Base-by-base conservation (phyloP, 495 filamentous ascomycete species). In the Glonium stellatum region DNA sequence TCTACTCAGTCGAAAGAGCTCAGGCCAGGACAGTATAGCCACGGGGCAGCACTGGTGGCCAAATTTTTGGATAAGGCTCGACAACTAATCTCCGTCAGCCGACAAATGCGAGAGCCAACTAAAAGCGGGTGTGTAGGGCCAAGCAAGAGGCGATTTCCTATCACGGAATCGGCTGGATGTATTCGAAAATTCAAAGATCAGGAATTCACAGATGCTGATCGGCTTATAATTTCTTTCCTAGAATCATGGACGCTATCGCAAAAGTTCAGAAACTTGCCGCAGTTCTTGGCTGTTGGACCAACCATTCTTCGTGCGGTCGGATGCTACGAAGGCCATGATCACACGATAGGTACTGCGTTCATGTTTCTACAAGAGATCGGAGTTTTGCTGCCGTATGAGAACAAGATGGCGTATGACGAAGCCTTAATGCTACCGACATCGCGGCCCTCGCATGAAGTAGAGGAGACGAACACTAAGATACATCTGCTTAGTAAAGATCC, bases 311-410 rank as follows among this genome's bases (percentile, higher is more conserved):
- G 88, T 15, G 81, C 85, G 0, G 79, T 84, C 4, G 82, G 80
- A 3, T 79, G 86, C 66, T 97, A 97, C 69, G 73, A 75, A 27
- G 79, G 80, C 3, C 71, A 48, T n/a, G 18, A 18, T 12, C 18
- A 11, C 19, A 23, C 47, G 10, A 18, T 21, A 46, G 44, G 8
- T 1, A 82, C 81, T 4, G 87, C 79, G 6, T 85, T 80, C 68
- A 77, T 86, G 9, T 88, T 96, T 58, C 71, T 97, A 35, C 87
- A 95, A 64, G 93, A 98, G 72, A 76, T 97, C 23, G 93, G 92
- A 4, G 85, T 86, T 27, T 78, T 95, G 55, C 68, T 82, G 2
- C 88, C 90, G 0, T 96, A 90, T 87, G 88, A 95, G 63, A 86
- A 92, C 65, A 72, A 79, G 18, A 72, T 79, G n/a, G 72, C 84